phyloP scores from a whole-genome alignment of 192 early-diverging fungal species.

The Coemansia sp. region DNA sequence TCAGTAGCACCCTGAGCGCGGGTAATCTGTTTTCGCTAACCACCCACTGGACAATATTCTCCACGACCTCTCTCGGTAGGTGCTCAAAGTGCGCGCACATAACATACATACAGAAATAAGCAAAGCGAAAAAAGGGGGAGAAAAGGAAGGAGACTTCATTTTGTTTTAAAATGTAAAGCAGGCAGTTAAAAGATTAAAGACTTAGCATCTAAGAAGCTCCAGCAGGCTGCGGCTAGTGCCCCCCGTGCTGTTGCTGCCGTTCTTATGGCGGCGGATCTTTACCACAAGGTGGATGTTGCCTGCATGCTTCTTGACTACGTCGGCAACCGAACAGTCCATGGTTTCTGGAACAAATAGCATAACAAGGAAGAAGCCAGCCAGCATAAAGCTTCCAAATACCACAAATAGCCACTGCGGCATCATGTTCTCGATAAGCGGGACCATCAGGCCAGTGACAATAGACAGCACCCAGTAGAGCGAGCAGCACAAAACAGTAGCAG shows the following conservation, averaged over 20 bases:
- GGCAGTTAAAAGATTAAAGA: neutral
- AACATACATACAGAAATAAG: too few species aligned
- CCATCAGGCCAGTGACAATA: conserved; percentile 51
- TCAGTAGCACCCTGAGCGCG: neutral
- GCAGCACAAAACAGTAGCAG: conserved; percentile 64
- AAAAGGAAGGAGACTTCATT: too few species aligned
- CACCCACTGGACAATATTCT: neutral
- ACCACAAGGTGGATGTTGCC: conserved; percentile 29
- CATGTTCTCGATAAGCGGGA: conserved; percentile 42
- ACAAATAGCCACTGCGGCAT: conserved; percentile 53
- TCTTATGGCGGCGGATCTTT: conserved; percentile 1
- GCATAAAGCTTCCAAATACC: conserved; percentile 60
- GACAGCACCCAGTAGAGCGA: conserved; percentile 66
- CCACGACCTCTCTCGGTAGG: neutral
- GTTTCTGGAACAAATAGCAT: conserved; percentile 72
- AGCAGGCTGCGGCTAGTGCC: conserved; percentile 5
- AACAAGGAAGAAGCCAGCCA: conserved; percentile 52
- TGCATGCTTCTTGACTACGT: conserved; percentile 20
- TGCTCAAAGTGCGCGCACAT: neutral
- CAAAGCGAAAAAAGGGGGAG: too few species aligned
- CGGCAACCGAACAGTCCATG: conserved; percentile 56
- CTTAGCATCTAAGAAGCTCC: neutral
- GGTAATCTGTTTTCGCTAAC: neutral
- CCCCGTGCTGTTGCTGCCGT: neutral
- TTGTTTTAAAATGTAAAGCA: too few species aligned